These are phyloP conservation scores for Boletus rubroflammeus DNA, from an alignment of 768 basidiomycete species.

Conservation along the genomic window DNA sequence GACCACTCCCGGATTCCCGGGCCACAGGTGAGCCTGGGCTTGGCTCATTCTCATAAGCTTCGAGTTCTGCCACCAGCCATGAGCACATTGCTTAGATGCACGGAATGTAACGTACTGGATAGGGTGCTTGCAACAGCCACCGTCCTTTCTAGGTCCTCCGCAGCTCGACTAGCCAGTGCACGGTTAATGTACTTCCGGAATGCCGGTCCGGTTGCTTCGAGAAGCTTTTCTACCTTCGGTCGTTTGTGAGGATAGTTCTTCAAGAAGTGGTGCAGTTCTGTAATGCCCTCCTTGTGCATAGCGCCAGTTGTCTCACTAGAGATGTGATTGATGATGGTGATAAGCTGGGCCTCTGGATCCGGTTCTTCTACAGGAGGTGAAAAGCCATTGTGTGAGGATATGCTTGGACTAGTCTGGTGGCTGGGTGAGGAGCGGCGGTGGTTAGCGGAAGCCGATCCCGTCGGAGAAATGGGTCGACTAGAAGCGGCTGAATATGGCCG, in stretches of 20 bases:
- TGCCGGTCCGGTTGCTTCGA: conserved; percentile 83
- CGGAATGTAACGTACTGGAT: conserved; percentile 53
- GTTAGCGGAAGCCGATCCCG: conserved; percentile 54
- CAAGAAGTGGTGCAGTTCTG: conserved; percentile 89
- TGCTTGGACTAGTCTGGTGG: conserved; percentile 65
- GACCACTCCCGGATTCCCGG: conserved; percentile 27
- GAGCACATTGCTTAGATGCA: conserved; percentile 1
- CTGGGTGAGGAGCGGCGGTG: conserved; percentile 56
- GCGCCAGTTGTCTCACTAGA: conserved; percentile 87
- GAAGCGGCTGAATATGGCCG: conserved; percentile 56
- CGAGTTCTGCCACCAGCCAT: conserved; percentile 47
- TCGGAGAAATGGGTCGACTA: conserved; percentile 71
- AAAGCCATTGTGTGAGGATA: conserved; percentile 56
- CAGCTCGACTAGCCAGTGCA: conserved; percentile 82
- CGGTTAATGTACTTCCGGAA: conserved; percentile 91
- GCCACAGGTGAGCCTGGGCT: conserved; percentile 32
- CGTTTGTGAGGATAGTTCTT: conserved; percentile 87
- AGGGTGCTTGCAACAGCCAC: conserved; percentile 81
- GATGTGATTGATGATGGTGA: conserved; percentile 80
- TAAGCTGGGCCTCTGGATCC: conserved; percentile 81
- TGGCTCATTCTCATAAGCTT: conserved; percentile 49
- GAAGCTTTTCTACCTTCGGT: conserved; percentile 78
- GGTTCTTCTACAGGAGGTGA: conserved; percentile 68
- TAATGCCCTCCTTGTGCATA: conserved; percentile 90
- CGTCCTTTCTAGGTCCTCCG: conserved; percentile 78